Evolutionary conservation across 305 asterid species (phyloP).

Genomic region (Lippia alba): DNA sequence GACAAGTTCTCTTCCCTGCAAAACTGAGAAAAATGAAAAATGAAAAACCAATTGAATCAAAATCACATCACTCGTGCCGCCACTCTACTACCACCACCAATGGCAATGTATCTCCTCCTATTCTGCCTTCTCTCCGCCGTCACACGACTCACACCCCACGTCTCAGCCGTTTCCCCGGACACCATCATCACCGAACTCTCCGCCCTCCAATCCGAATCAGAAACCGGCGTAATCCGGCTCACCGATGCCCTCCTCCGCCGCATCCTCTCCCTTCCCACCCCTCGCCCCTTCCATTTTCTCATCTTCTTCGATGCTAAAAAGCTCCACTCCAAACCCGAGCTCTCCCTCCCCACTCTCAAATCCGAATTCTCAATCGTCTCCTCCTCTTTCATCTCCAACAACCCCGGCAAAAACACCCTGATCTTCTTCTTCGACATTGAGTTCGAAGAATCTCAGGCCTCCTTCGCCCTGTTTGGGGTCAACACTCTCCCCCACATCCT

Average conservation of each 20-base stretch:
- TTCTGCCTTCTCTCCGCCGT: constrained; percentile 28
- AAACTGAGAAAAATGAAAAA: not conserved
- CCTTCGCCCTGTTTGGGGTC: constrained; percentile 46
- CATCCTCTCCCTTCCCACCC: constrained; percentile 50
- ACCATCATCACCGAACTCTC: constrained; percentile 39
- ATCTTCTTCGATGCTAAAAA: constrained; percentile 68
- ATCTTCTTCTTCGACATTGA: constrained; percentile 58
- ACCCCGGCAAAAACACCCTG: constrained; percentile 36
- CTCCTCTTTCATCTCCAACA: constrained; percentile 48
- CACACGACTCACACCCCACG: not conserved
- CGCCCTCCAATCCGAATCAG: constrained; percentile 52
- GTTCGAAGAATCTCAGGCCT: constrained; percentile 47
- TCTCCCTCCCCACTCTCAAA: constrained; percentile 53
- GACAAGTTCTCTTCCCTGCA: not conserved
- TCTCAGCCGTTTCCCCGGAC: constrained; percentile 11
- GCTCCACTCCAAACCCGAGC: constrained; percentile 62
- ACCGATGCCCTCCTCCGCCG: constrained; percentile 55
- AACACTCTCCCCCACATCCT: constrained; percentile 59
- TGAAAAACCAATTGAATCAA: not conserved
- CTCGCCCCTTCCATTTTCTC: constrained; percentile 58
- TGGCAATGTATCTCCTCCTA: constrained; percentile 45
- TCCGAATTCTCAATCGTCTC: constrained; percentile 58
- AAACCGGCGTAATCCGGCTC: constrained; percentile 54
- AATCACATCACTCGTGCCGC: not conserved
- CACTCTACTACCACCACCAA: constrained; percentile 16